Conservation (phyloP, 2,329 filamentous ascomycete species). For the Xylaria hypoxylon region DNA sequence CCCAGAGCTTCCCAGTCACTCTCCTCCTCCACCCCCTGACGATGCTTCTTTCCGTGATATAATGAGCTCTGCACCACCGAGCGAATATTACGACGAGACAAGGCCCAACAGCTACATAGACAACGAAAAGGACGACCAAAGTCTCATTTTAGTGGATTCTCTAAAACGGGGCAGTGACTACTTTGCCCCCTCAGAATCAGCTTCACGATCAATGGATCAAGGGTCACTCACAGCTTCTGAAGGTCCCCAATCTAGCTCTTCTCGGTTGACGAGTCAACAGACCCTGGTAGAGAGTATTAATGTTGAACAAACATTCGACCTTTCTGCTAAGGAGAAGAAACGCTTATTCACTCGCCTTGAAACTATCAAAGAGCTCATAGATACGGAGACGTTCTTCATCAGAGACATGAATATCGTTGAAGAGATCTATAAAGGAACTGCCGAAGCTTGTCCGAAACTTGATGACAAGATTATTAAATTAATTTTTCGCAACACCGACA, state of each 20-base stretch:
- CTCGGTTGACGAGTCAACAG: constrained; percentile 54
- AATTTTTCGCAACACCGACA: constrained; percentile 92
- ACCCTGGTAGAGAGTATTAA: constrained; percentile 53
- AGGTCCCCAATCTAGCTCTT: constrained; percentile 53
- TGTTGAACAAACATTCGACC: constrained; percentile 47
- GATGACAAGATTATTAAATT: constrained; percentile 86
- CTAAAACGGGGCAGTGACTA: constrained; percentile 62
- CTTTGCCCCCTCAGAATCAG: constrained; percentile 57
- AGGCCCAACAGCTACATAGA: constrained; percentile 57
- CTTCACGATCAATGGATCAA: constrained; percentile 60
- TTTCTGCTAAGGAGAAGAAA: constrained; percentile 69
- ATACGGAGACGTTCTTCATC: constrained; percentile 91
- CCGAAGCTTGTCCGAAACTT: constrained; percentile 81
- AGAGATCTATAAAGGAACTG: constrained; percentile 97
- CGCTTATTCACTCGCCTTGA: constrained; percentile 84
- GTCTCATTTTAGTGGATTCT: constrained; percentile 56
- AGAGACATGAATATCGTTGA: constrained; percentile 97
- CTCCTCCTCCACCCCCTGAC: constrained; percentile 63
- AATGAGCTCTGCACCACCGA: constrained; percentile 51
- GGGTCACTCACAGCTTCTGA: constrained; percentile 59
- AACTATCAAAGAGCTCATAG: constrained; percentile 89
- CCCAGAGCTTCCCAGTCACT: constrained; percentile 59
- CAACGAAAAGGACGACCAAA: constrained; percentile 57
- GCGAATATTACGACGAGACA: constrained; percentile 58
- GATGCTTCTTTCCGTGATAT: constrained; percentile 45